A percentile compares a stretch with the other conserved stretches of the same genome.
Evolutionary conservation across 805 yeast species (phyloP).

Genomic region (Pichia thaimueangensis): DNA sequence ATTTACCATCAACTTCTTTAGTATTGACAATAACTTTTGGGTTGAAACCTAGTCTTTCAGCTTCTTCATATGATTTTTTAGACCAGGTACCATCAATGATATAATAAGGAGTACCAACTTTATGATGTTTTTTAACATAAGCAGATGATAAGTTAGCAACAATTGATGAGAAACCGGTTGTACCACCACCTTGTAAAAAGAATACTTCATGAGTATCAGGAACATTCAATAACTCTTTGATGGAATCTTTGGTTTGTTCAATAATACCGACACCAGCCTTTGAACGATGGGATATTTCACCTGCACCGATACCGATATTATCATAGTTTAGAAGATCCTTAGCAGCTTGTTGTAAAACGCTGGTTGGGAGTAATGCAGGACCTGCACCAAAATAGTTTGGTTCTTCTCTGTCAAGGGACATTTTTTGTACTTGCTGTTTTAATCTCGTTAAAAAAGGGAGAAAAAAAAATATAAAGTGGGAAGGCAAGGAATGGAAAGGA

Average conservation of each 20-base stretch:
- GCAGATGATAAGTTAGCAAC: conserved; percentile 78
- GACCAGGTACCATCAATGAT: conserved; percentile 94
- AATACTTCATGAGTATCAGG: conserved; percentile 94
- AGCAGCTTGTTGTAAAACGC: conserved; percentile 84
- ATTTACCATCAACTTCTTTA: conserved; percentile 51
- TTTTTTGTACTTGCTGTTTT: no score
- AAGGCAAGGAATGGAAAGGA: no score
- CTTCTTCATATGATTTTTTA: conserved; percentile 81
- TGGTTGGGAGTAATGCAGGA: conserved; percentile 85
- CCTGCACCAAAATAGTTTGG: conserved; percentile 97
- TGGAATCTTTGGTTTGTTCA: conserved; percentile 63
- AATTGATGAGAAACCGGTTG: conserved; percentile 87
- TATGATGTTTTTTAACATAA: conserved; percentile 57
- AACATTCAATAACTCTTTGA: conserved; percentile 57
- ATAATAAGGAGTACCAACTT: conserved; percentile 76
- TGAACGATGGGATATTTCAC: conserved; percentile 95
- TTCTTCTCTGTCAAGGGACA: conserved; percentile 54
- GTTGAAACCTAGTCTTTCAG: conserved; percentile 72
- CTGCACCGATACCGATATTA: conserved; percentile 73
- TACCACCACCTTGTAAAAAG: conserved; percentile 97
- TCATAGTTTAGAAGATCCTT: conserved; percentile 69
- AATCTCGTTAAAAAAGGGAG: no score
- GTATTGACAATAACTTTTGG: conserved; percentile 65
- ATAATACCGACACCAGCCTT: conserved; percentile 72
- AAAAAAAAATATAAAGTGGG: no score